phyloP scores from a whole-genome alignment of 2,329 filamentous ascomycete genomes.

The Cordyceps tenuipes region DNA sequence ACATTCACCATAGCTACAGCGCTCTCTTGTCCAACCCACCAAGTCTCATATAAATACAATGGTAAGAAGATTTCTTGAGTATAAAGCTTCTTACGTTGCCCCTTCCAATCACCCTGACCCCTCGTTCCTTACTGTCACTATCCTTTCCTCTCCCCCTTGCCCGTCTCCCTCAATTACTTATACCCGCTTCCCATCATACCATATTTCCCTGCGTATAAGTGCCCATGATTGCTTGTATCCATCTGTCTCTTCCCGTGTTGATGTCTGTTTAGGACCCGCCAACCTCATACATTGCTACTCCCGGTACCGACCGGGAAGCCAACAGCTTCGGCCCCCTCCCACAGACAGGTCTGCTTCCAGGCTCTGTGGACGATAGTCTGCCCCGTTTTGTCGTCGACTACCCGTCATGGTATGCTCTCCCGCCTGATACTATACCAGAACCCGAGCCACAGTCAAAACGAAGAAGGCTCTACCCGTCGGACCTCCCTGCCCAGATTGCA shows the following conservation, averaged over 20 bases:
- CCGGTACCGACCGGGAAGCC: not conserved
- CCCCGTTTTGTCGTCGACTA: not conserved
- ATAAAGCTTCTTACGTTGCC: constrained; percentile 7
- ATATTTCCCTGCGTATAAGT: not conserved
- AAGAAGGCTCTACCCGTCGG: not conserved
- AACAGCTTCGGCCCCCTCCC: not conserved
- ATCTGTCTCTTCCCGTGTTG: not conserved
- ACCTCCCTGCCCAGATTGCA: not conserved
- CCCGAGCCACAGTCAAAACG: not conserved
- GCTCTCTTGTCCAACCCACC: constrained; percentile 10
- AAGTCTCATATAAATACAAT: constrained; percentile 6
- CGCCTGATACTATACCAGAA: not conserved
- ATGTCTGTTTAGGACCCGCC: constrained; percentile 7
- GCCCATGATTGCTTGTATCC: not conserved
- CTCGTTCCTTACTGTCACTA: too few relatives aligned
- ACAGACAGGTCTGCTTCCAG: not conserved
- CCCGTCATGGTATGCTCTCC: not conserved
- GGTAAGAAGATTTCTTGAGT: constrained; percentile 7
- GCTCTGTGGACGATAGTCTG: not conserved
- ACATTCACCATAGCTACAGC: not conserved
- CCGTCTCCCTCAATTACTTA: not conserved
- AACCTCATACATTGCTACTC: not conserved
- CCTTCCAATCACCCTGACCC: not conserved
- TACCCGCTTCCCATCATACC: not conserved
- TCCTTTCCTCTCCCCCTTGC: not conserved